These are phyloP conservation scores for Tricladium varicosporioides DNA, from an alignment of 2,329 filamentous ascomycete genomes.

Conservation along the genomic window DNA sequence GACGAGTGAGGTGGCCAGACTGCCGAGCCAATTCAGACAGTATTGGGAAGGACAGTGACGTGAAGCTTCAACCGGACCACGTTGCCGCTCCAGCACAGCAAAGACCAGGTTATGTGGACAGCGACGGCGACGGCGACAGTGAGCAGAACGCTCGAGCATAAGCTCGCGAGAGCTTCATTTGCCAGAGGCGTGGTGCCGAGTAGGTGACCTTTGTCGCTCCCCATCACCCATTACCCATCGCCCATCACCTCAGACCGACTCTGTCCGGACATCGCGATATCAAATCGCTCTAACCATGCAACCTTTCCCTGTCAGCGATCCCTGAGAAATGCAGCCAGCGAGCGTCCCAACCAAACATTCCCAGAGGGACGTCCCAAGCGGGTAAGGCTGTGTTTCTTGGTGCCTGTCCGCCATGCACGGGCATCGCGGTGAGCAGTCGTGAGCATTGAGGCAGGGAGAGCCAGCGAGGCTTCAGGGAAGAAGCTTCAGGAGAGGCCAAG, in stretches of 20 bases:
- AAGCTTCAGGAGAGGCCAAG: neutral
- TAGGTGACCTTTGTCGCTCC: constrained; percentile 1
- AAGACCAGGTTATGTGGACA: no score
- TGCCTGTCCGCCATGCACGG: constrained; percentile 9
- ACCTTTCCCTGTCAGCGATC: constrained; percentile 10
- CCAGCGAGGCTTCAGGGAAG: neutral
- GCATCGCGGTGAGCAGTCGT: constrained; percentile 10
- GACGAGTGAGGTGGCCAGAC: neutral
- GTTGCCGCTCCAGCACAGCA: neutral
- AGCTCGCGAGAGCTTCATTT: neutral
- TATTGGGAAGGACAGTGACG: neutral
- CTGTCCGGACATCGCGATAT: constrained; percentile 16
- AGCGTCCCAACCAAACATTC: constrained; percentile 14
- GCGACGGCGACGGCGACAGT: no score
- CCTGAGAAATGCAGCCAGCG: constrained; percentile 14
- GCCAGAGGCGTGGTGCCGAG: neutral
- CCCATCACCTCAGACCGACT: constrained; percentile 9
- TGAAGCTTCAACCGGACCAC: neutral
- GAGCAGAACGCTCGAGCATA: no score
- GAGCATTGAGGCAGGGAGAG: neutral
- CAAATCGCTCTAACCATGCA: constrained; percentile 13
- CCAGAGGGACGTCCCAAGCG: constrained; percentile 10
- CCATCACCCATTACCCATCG: neutral
- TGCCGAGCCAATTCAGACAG: neutral
- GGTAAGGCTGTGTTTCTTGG: constrained; percentile 22